These are phyloP conservation scores for Artemisia argyi DNA, from an alignment of 129 eudicot genomes.

Conservation along the genomic window DNA sequence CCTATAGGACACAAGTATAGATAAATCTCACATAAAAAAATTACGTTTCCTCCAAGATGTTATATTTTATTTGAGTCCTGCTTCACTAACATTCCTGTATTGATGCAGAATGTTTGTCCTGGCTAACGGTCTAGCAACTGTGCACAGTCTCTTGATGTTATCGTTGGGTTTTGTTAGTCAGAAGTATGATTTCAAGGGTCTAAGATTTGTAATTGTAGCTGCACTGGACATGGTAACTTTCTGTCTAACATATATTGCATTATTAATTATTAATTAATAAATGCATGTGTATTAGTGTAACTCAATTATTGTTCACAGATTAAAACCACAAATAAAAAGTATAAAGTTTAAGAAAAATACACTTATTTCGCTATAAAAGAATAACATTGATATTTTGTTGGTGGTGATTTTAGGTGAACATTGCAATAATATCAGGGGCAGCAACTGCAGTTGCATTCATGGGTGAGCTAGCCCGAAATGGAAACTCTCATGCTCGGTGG, in stretches of 20 bases:
- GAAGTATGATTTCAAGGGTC: slow-evolving; percentile 49
- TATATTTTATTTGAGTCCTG: too few species aligned
- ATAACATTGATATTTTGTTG: neutral
- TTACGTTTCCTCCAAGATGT: too few species aligned
- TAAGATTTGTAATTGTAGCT: slow-evolving; percentile 40
- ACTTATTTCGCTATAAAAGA: neutral
- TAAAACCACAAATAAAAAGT: too few species aligned
- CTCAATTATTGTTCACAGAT: too few species aligned
- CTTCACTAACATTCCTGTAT: neutral
- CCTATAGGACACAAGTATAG: too few species aligned
- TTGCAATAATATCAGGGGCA: slow-evolving; percentile 60
- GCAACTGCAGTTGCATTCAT: slow-evolving; percentile 82
- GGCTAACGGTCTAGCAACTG: slow-evolving; percentile 64
- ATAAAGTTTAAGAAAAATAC: too few species aligned
- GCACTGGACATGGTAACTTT: slow-evolving; percentile 65
- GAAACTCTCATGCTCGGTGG: slow-evolving; percentile 93
- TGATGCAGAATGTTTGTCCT: slow-evolving; percentile 75
- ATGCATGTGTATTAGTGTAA: too few species aligned
- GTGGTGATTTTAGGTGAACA: slow-evolving; percentile 41
- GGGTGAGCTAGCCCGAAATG: slow-evolving; percentile 76
- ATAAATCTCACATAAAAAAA: too few species aligned
- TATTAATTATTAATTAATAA: too few species aligned
- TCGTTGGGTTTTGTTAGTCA: slow-evolving; percentile 31
- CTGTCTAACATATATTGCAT: neutral
- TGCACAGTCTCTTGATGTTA: slow-evolving; percentile 66